Evolutionary conservation across 805 yeast genomes (phyloP).

Genomic region (Barnettozyma pratensis): DNA sequence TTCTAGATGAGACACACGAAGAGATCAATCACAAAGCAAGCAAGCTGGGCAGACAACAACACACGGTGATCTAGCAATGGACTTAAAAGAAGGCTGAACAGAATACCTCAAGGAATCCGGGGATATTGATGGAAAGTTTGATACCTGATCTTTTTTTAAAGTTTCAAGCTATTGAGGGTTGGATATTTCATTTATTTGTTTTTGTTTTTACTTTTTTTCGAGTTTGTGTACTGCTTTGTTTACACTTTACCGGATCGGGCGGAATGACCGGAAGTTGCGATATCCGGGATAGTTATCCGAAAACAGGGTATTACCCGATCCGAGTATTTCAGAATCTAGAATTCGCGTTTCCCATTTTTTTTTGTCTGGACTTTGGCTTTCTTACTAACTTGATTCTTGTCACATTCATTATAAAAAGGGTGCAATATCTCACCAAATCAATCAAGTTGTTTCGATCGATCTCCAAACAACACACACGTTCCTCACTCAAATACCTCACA

Average conservation of each 20-base stretch:
- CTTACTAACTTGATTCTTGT: neutral
- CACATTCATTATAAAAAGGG: constrained; percentile 4
- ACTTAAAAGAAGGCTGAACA: too few relatives aligned
- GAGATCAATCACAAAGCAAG: neutral
- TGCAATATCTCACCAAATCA: neutral
- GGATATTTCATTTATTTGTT: too few relatives aligned
- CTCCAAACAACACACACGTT: neutral
- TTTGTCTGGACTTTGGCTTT: constrained; percentile 7
- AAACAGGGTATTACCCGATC: too few relatives aligned
- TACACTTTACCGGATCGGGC: neutral
- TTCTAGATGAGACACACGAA: neutral
- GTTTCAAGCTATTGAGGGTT: too few relatives aligned
- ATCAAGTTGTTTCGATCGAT: constrained; percentile 4
- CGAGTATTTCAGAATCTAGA: too few relatives aligned
- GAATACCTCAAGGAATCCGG: too few relatives aligned
- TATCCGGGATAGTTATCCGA: neutral
- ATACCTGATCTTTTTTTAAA: too few relatives aligned
- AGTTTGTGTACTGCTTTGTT: neutral
- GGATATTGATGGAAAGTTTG: too few relatives aligned
- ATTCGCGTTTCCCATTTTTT: too few relatives aligned
- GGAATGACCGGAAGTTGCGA: neutral
- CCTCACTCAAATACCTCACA: neutral
- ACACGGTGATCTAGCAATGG: too few relatives aligned
- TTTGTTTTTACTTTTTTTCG: constrained; percentile 11
- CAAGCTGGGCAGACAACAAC: neutral